These are phyloP conservation scores for Cicer chorassanicum DNA, from an alignment of 306 rosid species.

Conservation along the genomic window DNA sequence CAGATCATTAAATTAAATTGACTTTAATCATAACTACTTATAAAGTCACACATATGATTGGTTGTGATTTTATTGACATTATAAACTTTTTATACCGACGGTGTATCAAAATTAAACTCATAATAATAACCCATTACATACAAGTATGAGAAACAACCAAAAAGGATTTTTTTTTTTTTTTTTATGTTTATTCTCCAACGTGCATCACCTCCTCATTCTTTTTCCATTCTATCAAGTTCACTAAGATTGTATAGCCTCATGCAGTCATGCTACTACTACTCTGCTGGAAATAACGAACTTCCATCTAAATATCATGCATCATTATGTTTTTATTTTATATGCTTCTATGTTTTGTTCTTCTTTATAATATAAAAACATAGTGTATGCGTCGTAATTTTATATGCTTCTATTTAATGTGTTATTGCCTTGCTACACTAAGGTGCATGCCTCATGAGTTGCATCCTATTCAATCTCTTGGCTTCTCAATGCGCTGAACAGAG, in stretches of 20 bases:
- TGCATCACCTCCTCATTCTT: not conserved
- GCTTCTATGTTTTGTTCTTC: not conserved
- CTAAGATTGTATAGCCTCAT: not conserved
- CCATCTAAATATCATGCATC: slow-evolving; percentile 8
- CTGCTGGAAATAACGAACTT: slow-evolving; percentile 2
- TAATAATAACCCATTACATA: not conserved
- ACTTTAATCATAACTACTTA: no score
- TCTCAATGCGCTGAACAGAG: not conserved
- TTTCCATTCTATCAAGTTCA: not conserved
- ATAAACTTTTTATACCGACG: no score
- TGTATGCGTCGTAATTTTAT: no score
- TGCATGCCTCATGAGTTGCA: not conserved
- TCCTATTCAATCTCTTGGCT: slow-evolving; percentile 24
- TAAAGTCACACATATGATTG: no score
- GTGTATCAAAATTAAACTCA: no score
- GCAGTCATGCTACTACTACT: not conserved
- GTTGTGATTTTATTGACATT: no score
- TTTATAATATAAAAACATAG: no score
- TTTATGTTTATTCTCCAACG: slow-evolving; percentile 10
- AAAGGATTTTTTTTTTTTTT: not conserved
- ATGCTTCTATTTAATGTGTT: not conserved
- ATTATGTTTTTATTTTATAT: not conserved
- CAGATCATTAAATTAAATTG: no score
- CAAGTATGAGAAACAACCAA: not conserved
- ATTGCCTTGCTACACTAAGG: not conserved